Evolutionary conservation across 2,329 filamentous ascomycete genomes (phyloP), one percentile per base, ranked within the genome.

Genomic region (Stachybotrys echinatus): DNA sequence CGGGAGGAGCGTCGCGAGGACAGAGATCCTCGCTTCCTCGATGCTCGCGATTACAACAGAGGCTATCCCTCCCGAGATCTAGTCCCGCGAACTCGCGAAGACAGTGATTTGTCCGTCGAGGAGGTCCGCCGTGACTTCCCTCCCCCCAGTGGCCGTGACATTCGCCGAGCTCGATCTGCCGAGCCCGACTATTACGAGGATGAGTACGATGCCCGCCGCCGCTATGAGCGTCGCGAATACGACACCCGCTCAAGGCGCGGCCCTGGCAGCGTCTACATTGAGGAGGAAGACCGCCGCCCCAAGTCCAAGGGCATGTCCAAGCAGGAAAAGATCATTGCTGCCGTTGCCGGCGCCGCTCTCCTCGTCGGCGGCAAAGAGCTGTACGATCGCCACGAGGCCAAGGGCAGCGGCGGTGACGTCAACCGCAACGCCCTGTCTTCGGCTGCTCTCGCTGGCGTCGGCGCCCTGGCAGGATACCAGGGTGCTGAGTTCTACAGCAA

Each of bases 71-170:
- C 71, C 23, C 76, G 73, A 52, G 80, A 83, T 40, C 71, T 85
- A 7, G 69, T 85, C 12, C 79, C 79, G 34, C 74, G 79, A 22
- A 65, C 73, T 46, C 84, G 87, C 55, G 85, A 92, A 64, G 86
- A 90, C 61, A 91, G 86, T 66, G 84, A 85, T 43, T 72, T 86
- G 22, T 85, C 85, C 3, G 70, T 95, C 63, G 92, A 96, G 70
- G 89, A 95, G 70, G 83, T 95, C 52, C 83, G 83, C 55, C 84
- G 90, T 57, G 88, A 95, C 58, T 95, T 95, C 61, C 89, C 89
- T 27, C 88, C 89, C 6, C 86, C 85, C n/a, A 56, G 57, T 10
- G 63, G 75, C 53, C 66, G 68, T 49, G 79, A 80, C 53, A 61
- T 77, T 37, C 79, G 81, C 57, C 80, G 85, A 51, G 75, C 85